phyloP scores from a whole-genome alignment of 495 filamentous ascomycete genomes.

The Annulohypoxylon stygium region DNA sequence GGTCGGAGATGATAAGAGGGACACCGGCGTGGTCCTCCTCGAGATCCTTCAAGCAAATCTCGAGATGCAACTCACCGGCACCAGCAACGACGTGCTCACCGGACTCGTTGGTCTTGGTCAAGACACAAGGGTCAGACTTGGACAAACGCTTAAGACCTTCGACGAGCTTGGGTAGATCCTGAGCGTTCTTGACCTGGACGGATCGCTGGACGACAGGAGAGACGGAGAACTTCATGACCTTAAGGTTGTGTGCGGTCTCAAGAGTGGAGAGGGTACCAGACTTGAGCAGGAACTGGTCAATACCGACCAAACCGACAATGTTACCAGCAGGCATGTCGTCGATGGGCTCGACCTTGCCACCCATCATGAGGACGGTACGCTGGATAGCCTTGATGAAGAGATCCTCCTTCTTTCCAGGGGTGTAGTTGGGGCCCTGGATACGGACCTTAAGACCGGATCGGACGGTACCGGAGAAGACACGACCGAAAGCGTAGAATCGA shows the following conservation, averaged over 20 bases:
- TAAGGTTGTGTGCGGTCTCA: conserved; percentile 99
- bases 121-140: conserved; percentile 99
- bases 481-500: conserved; percentile 99
- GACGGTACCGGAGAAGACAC: conserved; percentile 99
- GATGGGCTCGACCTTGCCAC: conserved; percentile 98
- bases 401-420: conserved; percentile 97
- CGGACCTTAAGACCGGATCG: conserved; percentile 98
- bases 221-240: conserved; percentile 99
- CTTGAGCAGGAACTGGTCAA: conserved; percentile 99
- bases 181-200: conserved; percentile 99
- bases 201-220: conserved; percentile 98
- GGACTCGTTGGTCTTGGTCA: conserved; percentile 87
- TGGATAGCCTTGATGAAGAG: conserved; percentile 99
- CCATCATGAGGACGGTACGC: conserved; percentile 99
- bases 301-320: conserved; percentile 98
- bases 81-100: conserved; percentile 99
- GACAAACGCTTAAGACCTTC: conserved; percentile 99
- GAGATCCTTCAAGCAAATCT: conserved; percentile 99
- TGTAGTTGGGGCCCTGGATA: conserved; percentile 99
- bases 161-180: conserved; percentile 99
- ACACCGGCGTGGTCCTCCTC: conserved; percentile 99
- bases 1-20: conserved; percentile 94
- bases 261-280: conserved; percentile 98
- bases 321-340: conserved; percentile 99
- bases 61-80: conserved; percentile 98